Percentiles rank a stretch among this genome's conserved stretches.
Evolutionary conservation across 2,329 filamentous ascomycete species (phyloP).

Genomic region (Scolecobasidium constrictum): DNA sequence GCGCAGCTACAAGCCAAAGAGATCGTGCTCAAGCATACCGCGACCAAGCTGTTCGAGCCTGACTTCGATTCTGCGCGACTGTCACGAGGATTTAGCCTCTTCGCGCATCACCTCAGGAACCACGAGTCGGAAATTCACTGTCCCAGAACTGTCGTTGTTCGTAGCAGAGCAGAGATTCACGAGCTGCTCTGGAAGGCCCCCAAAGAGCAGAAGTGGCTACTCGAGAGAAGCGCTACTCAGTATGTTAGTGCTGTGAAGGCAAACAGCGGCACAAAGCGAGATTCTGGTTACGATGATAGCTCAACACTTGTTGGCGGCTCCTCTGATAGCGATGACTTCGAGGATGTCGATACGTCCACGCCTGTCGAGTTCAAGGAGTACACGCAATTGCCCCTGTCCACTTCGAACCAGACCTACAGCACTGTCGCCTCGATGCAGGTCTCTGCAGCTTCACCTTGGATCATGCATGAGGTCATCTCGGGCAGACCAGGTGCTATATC

Average conservation of each 20-base stretch:
- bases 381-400: neutral
- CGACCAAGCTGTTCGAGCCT: slow-evolving; percentile 1
- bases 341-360: neutral
- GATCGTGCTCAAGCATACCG: slow-evolving; percentile 1
- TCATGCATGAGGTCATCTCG: slow-evolving; percentile 6
- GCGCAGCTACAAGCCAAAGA: slow-evolving; percentile 1
- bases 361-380: neutral
- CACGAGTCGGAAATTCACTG: slow-evolving; percentile 1
- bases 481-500: neutral
- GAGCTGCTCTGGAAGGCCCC: neutral
- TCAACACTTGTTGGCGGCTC: neutral
- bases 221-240: slow-evolving; percentile 1
- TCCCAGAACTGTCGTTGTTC: neutral
- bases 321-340: neutral
- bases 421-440: slow-evolving; percentile 2
- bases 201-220: neutral
- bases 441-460: slow-evolving; percentile 1
- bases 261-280: neutral
- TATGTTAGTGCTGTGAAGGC: neutral
- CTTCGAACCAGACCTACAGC: slow-evolving; percentile 1
- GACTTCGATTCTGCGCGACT: neutral
- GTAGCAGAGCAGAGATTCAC: slow-evolving; percentile 4
- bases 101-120: neutral
- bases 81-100: neutral
- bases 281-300: neutral